Evolutionary conservation across 345 rosid genomes (phyloP).

Genomic region (Pugionium cornutum): DNA sequence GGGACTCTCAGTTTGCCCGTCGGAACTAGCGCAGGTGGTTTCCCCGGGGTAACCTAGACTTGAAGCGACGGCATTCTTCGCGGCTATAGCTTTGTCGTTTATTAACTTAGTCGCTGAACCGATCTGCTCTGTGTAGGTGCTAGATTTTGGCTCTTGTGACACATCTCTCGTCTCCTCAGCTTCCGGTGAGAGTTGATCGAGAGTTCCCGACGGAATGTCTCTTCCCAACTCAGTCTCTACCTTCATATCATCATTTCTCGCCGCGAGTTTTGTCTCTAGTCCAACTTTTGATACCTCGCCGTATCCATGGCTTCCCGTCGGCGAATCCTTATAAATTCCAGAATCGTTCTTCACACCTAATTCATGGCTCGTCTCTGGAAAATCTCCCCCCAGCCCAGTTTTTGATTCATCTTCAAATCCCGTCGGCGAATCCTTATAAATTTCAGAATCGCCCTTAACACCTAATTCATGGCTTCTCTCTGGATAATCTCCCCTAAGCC

Average conservation of each 20-base stretch:
- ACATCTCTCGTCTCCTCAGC: slow-evolving; percentile 15
- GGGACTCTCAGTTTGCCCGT: slow-evolving; percentile 5
- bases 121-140: slow-evolving; percentile 44
- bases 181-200: slow-evolving; percentile 53
- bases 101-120: slow-evolving; percentile 45
- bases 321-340: neutral
- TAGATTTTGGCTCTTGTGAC: slow-evolving; percentile 35
- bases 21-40: slow-evolving; percentile 5
- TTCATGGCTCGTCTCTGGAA: neutral
- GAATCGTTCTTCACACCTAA: neutral
- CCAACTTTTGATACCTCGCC: neutral
- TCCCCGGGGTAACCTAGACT: slow-evolving; percentile 50
- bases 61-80: slow-evolving; percentile 47
- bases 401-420: slow-evolving; percentile 1
- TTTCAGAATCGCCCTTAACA: neutral
- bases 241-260: slow-evolving; percentile 17
- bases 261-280: neutral
- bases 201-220: slow-evolving; percentile 30
- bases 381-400: neutral
- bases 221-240: slow-evolving; percentile 26
- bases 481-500: neutral
- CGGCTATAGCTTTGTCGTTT: slow-evolving; percentile 43
- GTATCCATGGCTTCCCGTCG: slow-evolving; percentile 6
- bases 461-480: neutral
- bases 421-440: neutral